Percentiles rank a stretch among this genome's conserved stretches.
Conservation (phyloP, 768 basidiomycete species). For the Phylloporus sp. region DNA sequence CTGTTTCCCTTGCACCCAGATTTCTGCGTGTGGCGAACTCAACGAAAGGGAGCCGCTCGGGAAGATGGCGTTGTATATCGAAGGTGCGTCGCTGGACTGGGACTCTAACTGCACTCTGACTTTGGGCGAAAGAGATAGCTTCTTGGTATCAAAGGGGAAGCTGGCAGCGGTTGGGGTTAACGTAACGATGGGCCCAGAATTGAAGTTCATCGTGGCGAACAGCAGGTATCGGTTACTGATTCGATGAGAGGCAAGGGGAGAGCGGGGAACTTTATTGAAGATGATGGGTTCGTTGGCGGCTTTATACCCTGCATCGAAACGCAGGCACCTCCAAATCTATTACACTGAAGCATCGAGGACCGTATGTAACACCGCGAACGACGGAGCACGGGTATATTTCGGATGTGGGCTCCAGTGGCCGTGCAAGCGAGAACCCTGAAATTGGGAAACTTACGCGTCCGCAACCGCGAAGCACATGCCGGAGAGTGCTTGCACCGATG, state of each 20-base stretch:
- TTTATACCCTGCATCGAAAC: constrained; percentile 23
- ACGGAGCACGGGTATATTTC: constrained; percentile 14
- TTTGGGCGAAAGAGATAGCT: constrained; percentile 30
- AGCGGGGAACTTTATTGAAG: neutral
- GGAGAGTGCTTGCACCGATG: constrained; percentile 5
- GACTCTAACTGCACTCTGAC: constrained; percentile 32
- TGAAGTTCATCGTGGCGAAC: constrained; percentile 20
- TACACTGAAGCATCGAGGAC: neutral
- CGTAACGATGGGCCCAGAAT: constrained; percentile 29
- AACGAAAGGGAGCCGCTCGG: constrained; percentile 37
- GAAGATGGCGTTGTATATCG: constrained; percentile 41
- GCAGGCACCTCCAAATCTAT: constrained; percentile 1
- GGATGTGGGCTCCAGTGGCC: constrained; percentile 17
- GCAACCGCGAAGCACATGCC: constrained; percentile 12
- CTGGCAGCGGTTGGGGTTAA: constrained; percentile 34
- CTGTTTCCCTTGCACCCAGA: constrained; percentile 44
- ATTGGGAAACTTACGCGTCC: constrained; percentile 8
- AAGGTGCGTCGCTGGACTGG: constrained; percentile 26
- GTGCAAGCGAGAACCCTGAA: constrained; percentile 16
- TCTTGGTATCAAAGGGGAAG: constrained; percentile 38
- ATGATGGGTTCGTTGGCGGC: neutral
- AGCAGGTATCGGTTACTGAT: neutral
- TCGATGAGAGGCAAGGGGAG: neutral
- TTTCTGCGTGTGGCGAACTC: constrained; percentile 41
- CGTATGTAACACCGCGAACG: constrained; percentile 10